These are phyloP conservation scores for Chlamydomonas schloesseri DNA, from an alignment of 139 green algal genomes.

Conservation along the genomic window DNA sequence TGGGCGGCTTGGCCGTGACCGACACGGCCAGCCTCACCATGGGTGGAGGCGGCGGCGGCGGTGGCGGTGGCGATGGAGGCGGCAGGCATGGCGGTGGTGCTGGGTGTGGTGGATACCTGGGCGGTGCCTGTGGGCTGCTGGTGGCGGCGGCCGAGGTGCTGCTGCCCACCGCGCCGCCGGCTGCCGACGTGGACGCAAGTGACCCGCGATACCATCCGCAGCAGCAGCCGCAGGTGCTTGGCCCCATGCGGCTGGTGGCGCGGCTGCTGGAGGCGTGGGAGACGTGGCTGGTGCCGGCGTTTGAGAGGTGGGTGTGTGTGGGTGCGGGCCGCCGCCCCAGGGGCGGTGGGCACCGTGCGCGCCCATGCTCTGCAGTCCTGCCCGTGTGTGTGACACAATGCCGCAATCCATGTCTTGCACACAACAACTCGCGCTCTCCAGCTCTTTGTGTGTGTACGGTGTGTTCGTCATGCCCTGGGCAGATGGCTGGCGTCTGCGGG, in stretches of 20 bases:
- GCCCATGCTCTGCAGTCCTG: too few species aligned
- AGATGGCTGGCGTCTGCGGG: not conserved
- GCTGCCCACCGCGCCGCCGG: not conserved
- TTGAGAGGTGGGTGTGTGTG: not conserved
- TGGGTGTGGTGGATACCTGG: not conserved
- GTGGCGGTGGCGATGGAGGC: too few species aligned
- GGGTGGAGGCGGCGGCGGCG: not conserved
- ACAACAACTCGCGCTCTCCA: too few species aligned
- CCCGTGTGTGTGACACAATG: too few species aligned
- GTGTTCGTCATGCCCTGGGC: too few species aligned
- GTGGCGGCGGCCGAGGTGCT: not conserved
- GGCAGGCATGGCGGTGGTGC: too few species aligned
- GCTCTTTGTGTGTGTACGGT: too few species aligned
- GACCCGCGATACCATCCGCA: too few species aligned
- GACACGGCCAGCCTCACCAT: not conserved
- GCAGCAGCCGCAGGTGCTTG: not conserved
- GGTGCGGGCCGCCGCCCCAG: too few species aligned
- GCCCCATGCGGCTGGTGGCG: not conserved
- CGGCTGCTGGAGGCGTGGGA: conserved; percentile 18
- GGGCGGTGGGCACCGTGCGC: too few species aligned
- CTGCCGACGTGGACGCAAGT: not conserved
- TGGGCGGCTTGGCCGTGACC: not conserved
- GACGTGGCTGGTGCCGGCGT: not conserved
- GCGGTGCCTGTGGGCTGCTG: conserved; percentile 1
- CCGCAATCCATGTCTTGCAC: too few species aligned